Evolutionary conservation across 441 rosid species (phyloP).

Genomic region (Eruca vesicaria): DNA sequence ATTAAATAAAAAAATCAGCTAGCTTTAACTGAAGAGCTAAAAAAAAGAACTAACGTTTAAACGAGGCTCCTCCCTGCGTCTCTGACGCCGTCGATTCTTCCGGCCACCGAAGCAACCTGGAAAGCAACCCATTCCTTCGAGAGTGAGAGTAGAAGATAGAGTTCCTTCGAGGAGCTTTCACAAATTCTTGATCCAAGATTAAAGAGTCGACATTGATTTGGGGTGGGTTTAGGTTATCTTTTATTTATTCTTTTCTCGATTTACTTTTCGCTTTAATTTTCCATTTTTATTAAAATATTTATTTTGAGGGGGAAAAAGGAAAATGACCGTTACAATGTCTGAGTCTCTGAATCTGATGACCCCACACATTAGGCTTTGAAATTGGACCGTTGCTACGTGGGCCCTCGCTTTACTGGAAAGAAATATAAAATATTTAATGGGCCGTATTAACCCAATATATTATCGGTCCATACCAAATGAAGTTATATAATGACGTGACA

Average conservation of each 20-base stretch:
- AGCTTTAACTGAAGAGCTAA: background rate
- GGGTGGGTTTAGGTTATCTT: background rate
- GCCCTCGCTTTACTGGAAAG: slow-evolving; percentile 31
- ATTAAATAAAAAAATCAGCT: background rate
- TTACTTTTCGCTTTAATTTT: slow-evolving; percentile 11
- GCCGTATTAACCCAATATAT: background rate
- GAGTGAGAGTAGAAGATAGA: slow-evolving; percentile 6
- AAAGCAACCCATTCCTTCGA: slow-evolving; percentile 70
- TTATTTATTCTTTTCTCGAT: background rate
- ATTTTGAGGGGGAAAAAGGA: slow-evolving; percentile 3
- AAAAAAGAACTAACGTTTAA: slow-evolving; percentile 39
- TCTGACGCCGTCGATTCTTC: slow-evolving; percentile 53
- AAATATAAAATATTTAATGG: background rate
- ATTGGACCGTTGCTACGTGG: slow-evolving; percentile 32
- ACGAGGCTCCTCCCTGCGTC: slow-evolving; percentile 42
- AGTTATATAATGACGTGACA: too few relatives aligned
- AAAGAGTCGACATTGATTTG: background rate
- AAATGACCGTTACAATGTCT: slow-evolving; percentile 42
- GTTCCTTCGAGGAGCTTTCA: background rate
- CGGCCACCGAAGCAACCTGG: slow-evolving; percentile 80
- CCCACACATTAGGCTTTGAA: slow-evolving; percentile 13
- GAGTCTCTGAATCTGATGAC: slow-evolving; percentile 15
- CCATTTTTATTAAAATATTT: background rate
- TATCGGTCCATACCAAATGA: too few relatives aligned
- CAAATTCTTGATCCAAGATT: background rate